phyloP scores from a whole-genome alignment of 129 eudicot genomes.

The Centaurea solstitialis region DNA sequence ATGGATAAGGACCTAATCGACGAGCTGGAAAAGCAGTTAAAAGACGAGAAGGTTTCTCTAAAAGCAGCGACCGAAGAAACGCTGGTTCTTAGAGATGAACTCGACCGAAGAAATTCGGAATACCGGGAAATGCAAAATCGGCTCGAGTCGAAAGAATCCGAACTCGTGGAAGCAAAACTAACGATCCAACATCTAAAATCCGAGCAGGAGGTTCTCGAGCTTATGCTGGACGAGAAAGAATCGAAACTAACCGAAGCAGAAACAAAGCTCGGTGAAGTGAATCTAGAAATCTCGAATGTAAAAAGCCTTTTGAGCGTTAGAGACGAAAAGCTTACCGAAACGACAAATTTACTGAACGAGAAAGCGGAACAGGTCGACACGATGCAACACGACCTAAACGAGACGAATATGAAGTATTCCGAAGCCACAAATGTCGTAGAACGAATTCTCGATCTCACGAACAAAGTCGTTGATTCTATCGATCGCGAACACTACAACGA shows the following conservation, averaged over 20 bases:
- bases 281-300: slow-evolving; percentile 56
- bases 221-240: slow-evolving; percentile 59
- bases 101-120: slow-evolving; percentile 51
- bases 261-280: slow-evolving; percentile 50
- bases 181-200: slow-evolving; percentile 71
- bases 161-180: slow-evolving; percentile 76
- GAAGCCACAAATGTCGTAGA: slow-evolving; percentile 66
- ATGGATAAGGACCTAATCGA: slow-evolving; percentile 60
- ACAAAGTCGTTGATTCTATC: slow-evolving; percentile 43
- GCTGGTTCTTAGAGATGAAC: slow-evolving; percentile 50
- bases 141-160: slow-evolving; percentile 63
- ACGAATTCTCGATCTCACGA: slow-evolving; percentile 63
- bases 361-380: slow-evolving; percentile 54
- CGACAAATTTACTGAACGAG: slow-evolving; percentile 49
- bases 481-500: slow-evolving; percentile 20
- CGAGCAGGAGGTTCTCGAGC: slow-evolving; percentile 52
- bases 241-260: slow-evolving; percentile 55
- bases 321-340: slow-evolving; percentile 57
- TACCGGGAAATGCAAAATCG: slow-evolving; percentile 41
- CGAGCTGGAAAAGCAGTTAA: slow-evolving; percentile 51
- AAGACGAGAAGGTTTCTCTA: slow-evolving; percentile 54
- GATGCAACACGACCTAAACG: slow-evolving; percentile 50
- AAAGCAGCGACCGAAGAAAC: slow-evolving; percentile 48
- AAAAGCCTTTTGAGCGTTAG: slow-evolving; percentile 42
- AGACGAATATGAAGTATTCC: slow-evolving; percentile 49